Base-by-base conservation (phyloP, 176 grass and related monocot species). In the Musa schizocarpa region DNA sequence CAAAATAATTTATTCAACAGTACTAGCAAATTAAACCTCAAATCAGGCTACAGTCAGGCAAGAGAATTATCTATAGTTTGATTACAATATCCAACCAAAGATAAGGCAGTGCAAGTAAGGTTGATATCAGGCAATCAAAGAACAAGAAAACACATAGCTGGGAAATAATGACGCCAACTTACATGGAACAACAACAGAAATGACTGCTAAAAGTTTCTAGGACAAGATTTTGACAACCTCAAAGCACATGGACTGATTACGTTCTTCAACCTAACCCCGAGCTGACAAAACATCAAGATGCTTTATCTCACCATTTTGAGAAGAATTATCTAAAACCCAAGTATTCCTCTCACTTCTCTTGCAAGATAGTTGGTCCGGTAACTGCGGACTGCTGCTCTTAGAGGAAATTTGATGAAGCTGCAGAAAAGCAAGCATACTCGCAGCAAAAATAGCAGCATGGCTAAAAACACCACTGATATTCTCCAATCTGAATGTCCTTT, bases 351-450 rank as follows among this genome's bases (percentile, higher is more conserved):
- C 81, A 74, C 83, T 87, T 48, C 81, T 89, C 57, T 67, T 74
- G 79, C 77, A 81, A 65, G 19, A 53, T 53, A 43, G 10, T 50
- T 72, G 55, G 74, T 48, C 56, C 27, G 25, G 73, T 13, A 81
- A 52, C 20, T 65, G 61, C 75, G 9, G 70, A 27, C 59, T 48
- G 57, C 72, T 77, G 77, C 82, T 66, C 74, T 82, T 81, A 29
- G 74, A 87, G 63, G 84, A 69, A 71, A 92, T 73, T 80, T 82
- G 89, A 81, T 92, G 81, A 52, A 96, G 72, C 87, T 88, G 87
- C 63, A 88, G 76, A 71, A 89, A 84, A 69, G 92, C 89, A 75
- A 96, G 82, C 89, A 92, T 87, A 50, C 92, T 96, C 76, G 92
- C 78, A 63, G 92, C 92, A 88, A 92, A 92, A 21, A 86, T 69